Base-by-base conservation (phyloP, 257 asterid species). In the Catharanthus roseus region DNA sequence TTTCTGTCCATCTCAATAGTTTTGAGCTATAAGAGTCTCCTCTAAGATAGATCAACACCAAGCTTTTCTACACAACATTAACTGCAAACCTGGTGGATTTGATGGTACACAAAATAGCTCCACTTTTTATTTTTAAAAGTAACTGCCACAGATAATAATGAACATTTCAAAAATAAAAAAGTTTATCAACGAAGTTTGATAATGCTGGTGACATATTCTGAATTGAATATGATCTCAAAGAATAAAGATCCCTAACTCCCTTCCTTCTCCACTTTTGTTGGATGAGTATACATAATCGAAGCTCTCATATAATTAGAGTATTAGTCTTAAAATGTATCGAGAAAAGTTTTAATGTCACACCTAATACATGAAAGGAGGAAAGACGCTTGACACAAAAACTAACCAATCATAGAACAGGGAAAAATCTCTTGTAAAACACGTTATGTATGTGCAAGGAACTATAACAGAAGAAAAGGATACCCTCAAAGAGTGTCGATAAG, bases 401-500 rank as follows among this genome's bases (percentile, higher is more conserved):
- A 72, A 31, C 39, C 34, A 65, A 42, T 42, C 11, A 21, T 1
- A 13, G 34, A 38, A 11, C 23, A 38, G 6, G 9, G 2, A 74
- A 56, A 34, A 34, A n/a, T 19, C 28, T n/a, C 60, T 53, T 1
- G 3, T 56, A 56, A 23, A 21, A n/a, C 23, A 54, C 24, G 26
- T 8, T 38, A 19, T 6, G 33, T 11, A 56, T 3, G 3, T 26
- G 36, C 19, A 11, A 10, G 51, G 51, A 66, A 23, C 47, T 23
- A 23, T 13, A 6, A 65, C 10, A 24, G 44, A 23, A 24, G 56
- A 44, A 67, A 41, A 62, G 19, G 28, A 33, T 85, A 87, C 96
- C 88, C 96, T 92, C 65, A 88, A 23, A 10, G 98, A 92, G 74
- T 92, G 98, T 10, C 84, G 88, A 71, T 84, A 92, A 45, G 96